A percentile compares a stretch with the other conserved stretches of the same genome.
Evolutionary conservation across 2,329 filamentous ascomycete genomes (phyloP).

Genomic region (Ophiostoma sp.): DNA sequence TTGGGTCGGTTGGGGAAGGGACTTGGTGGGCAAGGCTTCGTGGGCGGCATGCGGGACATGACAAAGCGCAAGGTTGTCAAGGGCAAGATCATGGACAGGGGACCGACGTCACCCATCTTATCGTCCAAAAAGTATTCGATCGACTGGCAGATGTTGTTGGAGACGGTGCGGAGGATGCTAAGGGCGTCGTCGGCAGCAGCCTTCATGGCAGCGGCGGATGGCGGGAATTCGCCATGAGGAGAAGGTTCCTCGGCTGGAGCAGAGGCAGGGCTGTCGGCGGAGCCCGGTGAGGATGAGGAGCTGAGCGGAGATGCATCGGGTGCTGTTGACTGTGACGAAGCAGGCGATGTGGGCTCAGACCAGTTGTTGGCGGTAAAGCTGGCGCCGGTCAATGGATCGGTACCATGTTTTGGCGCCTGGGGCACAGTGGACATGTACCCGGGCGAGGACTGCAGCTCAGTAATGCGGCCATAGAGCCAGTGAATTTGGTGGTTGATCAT

Average conservation of each 20-base stretch:
- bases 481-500: slow-evolving; percentile 28
- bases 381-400: neutral
- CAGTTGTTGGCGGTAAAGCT: neutral
- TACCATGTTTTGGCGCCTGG: neutral
- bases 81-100: slow-evolving; percentile 26
- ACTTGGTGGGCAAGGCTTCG: neutral
- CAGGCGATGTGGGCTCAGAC: neutral
- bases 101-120: slow-evolving; percentile 30
- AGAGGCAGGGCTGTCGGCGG: neutral
- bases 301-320: neutral
- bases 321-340: neutral
- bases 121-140: slow-evolving; percentile 32
- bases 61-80: slow-evolving; percentile 24
- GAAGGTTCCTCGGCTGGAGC: neutral
- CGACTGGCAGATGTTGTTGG: slow-evolving; percentile 32
- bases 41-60: neutral
- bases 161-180: slow-evolving; percentile 8
- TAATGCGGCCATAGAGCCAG: slow-evolving; percentile 18
- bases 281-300: neutral
- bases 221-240: neutral
- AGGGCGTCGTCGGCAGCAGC: slow-evolving; percentile 15
- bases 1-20: slow-evolving; percentile 1
- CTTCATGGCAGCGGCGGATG: neutral
- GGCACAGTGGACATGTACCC: neutral
- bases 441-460: neutral